phyloP scores from a whole-genome alignment of 495 filamentous ascomycete genomes.

The Xylaria grammica region DNA sequence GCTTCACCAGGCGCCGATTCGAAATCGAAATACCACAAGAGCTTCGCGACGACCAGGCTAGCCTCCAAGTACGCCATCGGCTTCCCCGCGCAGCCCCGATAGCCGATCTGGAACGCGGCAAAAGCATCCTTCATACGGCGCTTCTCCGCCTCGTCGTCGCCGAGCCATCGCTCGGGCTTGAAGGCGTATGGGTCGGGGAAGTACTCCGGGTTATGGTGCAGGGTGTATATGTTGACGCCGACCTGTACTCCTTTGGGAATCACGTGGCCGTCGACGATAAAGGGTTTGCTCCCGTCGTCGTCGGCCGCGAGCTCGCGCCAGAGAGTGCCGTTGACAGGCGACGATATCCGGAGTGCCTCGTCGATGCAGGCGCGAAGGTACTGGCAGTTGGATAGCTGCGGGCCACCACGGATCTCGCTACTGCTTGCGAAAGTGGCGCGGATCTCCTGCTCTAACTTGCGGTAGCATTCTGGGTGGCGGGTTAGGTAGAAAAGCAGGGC shows the following conservation, averaged over 20 bases:
- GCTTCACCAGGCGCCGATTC: slow-evolving; percentile 27
- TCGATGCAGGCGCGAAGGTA: slow-evolving; percentile 60
- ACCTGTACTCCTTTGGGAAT: slow-evolving; percentile 39
- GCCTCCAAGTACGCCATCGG: slow-evolving; percentile 63
- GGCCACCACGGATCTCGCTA: slow-evolving; percentile 41
- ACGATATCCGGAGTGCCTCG: slow-evolving; percentile 62
- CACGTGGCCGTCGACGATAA: slow-evolving; percentile 32
- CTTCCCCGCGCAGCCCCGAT: slow-evolving; percentile 63
- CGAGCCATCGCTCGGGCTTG: slow-evolving; percentile 49
- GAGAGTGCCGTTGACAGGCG: slow-evolving; percentile 53
- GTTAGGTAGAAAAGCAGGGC: slow-evolving; percentile 26
- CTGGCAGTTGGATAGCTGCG: slow-evolving; percentile 52
- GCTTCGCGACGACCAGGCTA: slow-evolving; percentile 53
- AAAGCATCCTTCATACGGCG: slow-evolving; percentile 41
- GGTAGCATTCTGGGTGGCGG: slow-evolving; percentile 44
- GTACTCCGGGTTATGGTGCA: slow-evolving; percentile 48
- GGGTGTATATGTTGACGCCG: slow-evolving; percentile 42
- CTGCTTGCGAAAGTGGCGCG: slow-evolving; percentile 39
- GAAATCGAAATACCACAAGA: slow-evolving; percentile 46
- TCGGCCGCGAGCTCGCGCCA: slow-evolving; percentile 42
- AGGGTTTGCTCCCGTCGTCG: slow-evolving; percentile 47
- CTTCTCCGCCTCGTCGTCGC: slow-evolving; percentile 10
- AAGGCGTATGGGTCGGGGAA: slow-evolving; percentile 44
- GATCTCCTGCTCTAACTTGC: slow-evolving; percentile 47
- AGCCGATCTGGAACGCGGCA: slow-evolving; percentile 63